Percentiles rank a stretch among this genome's conserved stretches.
phyloP scores from a whole-genome alignment of 345 rosid genomes.

The Salix caprea region DNA sequence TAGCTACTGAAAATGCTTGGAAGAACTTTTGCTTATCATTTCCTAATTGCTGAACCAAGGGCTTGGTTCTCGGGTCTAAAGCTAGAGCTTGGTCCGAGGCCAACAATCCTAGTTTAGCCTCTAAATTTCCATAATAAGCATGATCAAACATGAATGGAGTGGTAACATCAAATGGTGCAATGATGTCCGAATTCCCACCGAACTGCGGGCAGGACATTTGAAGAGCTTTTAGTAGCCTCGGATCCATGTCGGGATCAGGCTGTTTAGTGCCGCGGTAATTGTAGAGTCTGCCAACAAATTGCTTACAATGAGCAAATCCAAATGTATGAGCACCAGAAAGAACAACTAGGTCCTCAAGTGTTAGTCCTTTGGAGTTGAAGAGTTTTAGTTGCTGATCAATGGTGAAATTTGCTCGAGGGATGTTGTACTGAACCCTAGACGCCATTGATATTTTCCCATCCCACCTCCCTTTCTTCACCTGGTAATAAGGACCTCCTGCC shows the following conservation, averaged over 20 bases:
- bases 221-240: conserved; percentile 60
- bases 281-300: conserved; percentile 58
- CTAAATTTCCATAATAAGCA: conserved; percentile 52
- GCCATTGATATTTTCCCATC: conserved; percentile 72
- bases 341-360: conserved; percentile 56
- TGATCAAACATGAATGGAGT: conserved; percentile 75
- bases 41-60: conserved; percentile 45
- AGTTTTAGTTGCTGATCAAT: conserved; percentile 57
- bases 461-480: conserved; percentile 78
- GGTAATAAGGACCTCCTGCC: conserved; percentile 83
- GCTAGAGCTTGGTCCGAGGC: conserved; percentile 60
- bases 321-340: conserved; percentile 85
- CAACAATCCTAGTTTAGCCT: conserved; percentile 55
- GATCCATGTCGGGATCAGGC: conserved; percentile 61
- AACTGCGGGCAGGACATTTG: conserved; percentile 59
- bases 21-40: conserved; percentile 53
- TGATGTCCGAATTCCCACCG: conserved; percentile 46
- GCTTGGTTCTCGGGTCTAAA: conserved; percentile 55
- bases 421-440: conserved; percentile 40
- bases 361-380: conserved; percentile 67
- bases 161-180: conserved; percentile 64
- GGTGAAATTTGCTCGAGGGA: conserved; percentile 67
- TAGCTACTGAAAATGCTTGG: conserved; percentile 58
- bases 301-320: conserved; percentile 73
- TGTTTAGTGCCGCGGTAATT: conserved; percentile 45